These are phyloP conservation scores for Penicillium sp. DNA, from an alignment of 2,329 filamentous ascomycete species.

Conservation along the genomic window DNA sequence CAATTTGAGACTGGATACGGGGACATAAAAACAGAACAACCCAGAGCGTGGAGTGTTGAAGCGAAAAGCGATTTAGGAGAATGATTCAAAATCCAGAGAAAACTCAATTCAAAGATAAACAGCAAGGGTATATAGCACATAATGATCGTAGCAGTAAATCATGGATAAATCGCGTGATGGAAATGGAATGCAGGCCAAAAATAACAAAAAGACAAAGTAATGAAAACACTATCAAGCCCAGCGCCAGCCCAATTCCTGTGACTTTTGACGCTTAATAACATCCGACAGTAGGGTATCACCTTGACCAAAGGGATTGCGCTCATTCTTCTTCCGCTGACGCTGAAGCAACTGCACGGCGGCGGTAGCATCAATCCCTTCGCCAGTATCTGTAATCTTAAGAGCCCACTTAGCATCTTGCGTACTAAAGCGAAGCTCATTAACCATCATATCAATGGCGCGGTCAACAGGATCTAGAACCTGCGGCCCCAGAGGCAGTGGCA, in stretches of 20 bases:
- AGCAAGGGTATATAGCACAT: conserved; percentile 7
- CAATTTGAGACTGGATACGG: too few species aligned
- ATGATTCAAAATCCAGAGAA: neutral
- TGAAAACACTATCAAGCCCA: conserved; percentile 33
- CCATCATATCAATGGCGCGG: conserved; percentile 56
- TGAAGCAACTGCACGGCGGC: conserved; percentile 58
- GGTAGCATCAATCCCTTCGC: conserved; percentile 58
- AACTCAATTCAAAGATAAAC: neutral
- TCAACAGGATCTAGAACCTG: conserved; percentile 55
- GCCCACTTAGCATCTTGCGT: conserved; percentile 57
- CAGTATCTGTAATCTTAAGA: conserved; percentile 59
- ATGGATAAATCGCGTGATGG: neutral
- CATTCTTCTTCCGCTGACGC: conserved; percentile 35
- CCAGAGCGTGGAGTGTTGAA: neutral
- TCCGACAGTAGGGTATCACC: conserved; percentile 24
- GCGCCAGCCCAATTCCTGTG: conserved; percentile 37
- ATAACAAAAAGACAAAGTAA: neutral
- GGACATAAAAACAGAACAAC: neutral
- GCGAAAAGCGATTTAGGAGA: neutral
- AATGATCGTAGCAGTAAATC: neutral
- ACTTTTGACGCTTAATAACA: conserved; percentile 28
- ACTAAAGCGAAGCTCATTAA: conserved; percentile 59
- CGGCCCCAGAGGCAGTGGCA: conserved; percentile 16
- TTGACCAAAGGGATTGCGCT: conserved; percentile 18
- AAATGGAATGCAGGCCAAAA: neutral